These are phyloP conservation scores for Cutaneotrichosporon dermatis DNA, from an alignment of 1,284 basidiomycete genomes.

Conservation along the genomic window DNA sequence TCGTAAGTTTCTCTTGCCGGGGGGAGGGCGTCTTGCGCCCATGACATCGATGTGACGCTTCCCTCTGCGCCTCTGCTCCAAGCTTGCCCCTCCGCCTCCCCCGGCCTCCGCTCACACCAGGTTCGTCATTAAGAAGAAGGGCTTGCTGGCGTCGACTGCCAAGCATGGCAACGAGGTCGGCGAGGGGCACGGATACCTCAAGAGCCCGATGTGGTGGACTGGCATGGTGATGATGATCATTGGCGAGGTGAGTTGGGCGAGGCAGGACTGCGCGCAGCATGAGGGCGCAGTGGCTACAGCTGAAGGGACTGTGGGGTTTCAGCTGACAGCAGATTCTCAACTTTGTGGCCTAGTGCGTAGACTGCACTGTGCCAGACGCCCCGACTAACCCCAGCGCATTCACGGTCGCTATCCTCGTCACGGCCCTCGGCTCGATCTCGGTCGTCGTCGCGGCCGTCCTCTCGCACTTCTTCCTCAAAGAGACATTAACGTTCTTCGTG, in stretches of 20 bases:
- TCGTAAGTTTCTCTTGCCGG: slow-evolving; percentile 54
- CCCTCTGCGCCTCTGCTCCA: too few relatives aligned
- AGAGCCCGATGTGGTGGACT: slow-evolving; percentile 74
- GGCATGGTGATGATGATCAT: slow-evolving; percentile 50
- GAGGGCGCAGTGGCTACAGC: too few relatives aligned
- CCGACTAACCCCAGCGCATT: slow-evolving; percentile 29
- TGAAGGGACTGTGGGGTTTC: too few relatives aligned
- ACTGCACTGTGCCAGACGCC: slow-evolving; percentile 4
- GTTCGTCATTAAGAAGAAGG: slow-evolving; percentile 84
- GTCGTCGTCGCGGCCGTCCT: slow-evolving; percentile 93
- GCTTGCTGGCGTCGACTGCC: slow-evolving; percentile 56
- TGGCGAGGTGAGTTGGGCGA: slow-evolving; percentile 14
- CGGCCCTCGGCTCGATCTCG: slow-evolving; percentile 88
- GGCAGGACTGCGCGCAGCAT: too few relatives aligned
- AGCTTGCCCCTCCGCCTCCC: too few relatives aligned
- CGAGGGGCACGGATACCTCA: slow-evolving; percentile 92
- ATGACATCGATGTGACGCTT: too few relatives aligned
- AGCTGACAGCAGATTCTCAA: slow-evolving; percentile 40
- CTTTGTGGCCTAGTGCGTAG: slow-evolving; percentile 47
- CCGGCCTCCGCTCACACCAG: slow-evolving; percentile 18
- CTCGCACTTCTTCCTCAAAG: slow-evolving; percentile 88
- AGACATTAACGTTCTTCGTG: slow-evolving; percentile 60
- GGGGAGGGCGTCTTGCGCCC: too few relatives aligned
- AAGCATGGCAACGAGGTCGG: slow-evolving; percentile 63
- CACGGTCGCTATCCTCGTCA: slow-evolving; percentile 43